phyloP scores from a whole-genome alignment of 192 early-diverging fungal genomes.

The Pecoramyces ruminantium region DNA sequence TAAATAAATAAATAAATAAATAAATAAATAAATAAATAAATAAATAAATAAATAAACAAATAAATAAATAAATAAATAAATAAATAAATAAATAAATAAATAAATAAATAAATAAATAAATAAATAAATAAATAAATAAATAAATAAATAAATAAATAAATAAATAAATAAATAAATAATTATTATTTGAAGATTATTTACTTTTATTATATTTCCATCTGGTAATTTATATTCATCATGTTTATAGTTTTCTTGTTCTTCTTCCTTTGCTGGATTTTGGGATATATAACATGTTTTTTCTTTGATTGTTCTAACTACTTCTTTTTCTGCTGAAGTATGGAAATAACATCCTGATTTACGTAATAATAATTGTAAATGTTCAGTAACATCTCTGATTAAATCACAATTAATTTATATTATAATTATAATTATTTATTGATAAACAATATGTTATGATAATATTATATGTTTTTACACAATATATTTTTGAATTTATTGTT shows the following conservation, averaged over 20 bases:
- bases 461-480: too few relatives aligned
- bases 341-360: slow-evolving; percentile 78
- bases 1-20: too few relatives aligned
- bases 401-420: not conserved
- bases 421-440: not conserved
- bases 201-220: slow-evolving; percentile 70
- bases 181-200: slow-evolving; percentile 12
- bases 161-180: too few relatives aligned
- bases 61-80: too few relatives aligned
- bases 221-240: slow-evolving; percentile 62
- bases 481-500: too few relatives aligned
- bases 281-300: slow-evolving; percentile 92
- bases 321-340: slow-evolving; percentile 83
- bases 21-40: too few relatives aligned
- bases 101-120: too few relatives aligned
- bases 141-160: too few relatives aligned
- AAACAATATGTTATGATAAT: too few relatives aligned
- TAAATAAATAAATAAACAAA: too few relatives aligned
- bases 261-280: slow-evolving; percentile 73
- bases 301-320: slow-evolving; percentile 89
- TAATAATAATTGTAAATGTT: slow-evolving; percentile 77
- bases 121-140: too few relatives aligned
- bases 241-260: slow-evolving; percentile 57
- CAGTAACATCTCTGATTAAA: slow-evolving; percentile 65
- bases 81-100: too few relatives aligned